Base-by-base conservation (phyloP, 2,329 filamentous ascomycete species). In the Penicillium sp. region DNA sequence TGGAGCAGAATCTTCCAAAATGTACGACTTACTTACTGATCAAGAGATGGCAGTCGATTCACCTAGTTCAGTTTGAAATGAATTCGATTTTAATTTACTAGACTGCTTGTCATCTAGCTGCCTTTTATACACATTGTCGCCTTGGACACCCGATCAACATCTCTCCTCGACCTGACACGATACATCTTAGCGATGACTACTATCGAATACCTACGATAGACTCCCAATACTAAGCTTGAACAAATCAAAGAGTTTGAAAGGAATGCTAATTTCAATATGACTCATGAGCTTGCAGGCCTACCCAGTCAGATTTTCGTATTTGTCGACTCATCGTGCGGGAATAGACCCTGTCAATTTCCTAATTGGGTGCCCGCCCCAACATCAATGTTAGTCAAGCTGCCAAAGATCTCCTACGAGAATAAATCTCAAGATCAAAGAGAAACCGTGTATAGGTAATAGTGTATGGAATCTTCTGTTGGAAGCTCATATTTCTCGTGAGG, bases 21-120 rank as follows among this genome's bases (percentile, higher is more conserved):
- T 30, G 45, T 49, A 12, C 45, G 3, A n/a, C 45, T 47, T 30
- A n/a, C 45, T 49, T 49, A 49, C 45, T n/a, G 17, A 38, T n/a
- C 7, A 40, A 40, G 4, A n/a, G 37, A n/a, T 9, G 7, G 22
- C 10, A 7, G 17, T 10, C 2, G 8, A 42, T 19, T 6, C 17
- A 10, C 7, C 38, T 9, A 10, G 22, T 22, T 10, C 7, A 22
- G 4, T 19, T 9, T 10, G 38, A 13, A 15, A 7, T 15, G 4
- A 10, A 2, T 2, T 9, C 22, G n/a, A 19, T 42, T 2, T n/a
- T 42, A 3, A 3, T 42, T n/a, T 19, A 42, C 7, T 19, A 7
- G 8, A 19, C 7, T 42, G 9, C 3, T 22, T 44, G 40, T 44
- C 7, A 19, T 42, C 9, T 44, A 26, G 26, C 5, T 8, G 22